These are phyloP conservation scores for Puccinia novopanici DNA, from an alignment of 1,284 basidiomycete species.

Conservation along the genomic window DNA sequence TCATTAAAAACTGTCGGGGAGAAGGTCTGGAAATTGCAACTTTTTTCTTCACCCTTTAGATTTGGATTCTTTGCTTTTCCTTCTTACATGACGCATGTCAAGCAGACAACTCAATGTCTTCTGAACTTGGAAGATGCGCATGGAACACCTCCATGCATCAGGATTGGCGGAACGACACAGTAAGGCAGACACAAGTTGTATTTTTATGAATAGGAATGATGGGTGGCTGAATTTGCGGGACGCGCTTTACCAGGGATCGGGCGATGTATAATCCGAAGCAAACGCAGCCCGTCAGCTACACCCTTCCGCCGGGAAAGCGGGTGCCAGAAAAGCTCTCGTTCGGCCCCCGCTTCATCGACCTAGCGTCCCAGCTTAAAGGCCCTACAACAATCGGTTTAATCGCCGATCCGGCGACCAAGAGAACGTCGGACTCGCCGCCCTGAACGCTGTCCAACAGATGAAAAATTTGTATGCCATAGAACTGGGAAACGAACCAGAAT, in stretches of 20 bases:
- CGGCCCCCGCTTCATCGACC: constrained; percentile 10
- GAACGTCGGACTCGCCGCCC: background rate
- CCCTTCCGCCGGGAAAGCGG: background rate
- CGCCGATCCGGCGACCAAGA: constrained; percentile 4
- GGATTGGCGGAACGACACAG: constrained; percentile 38
- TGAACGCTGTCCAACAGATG: background rate
- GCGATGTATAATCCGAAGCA: constrained; percentile 15
- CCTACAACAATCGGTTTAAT: constrained; percentile 18
- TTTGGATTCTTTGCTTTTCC: constrained; percentile 37
- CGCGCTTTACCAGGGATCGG: background rate
- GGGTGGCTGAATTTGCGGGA: background rate
- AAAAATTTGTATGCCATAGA: constrained; percentile 61
- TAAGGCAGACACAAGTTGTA: background rate
- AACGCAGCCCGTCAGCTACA: background rate
- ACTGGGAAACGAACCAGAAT: constrained; percentile 63
- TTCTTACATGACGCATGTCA: constrained; percentile 10
- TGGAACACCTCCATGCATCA: background rate
- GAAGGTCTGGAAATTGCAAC: too few relatives aligned
- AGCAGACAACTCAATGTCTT: constrained; percentile 18
- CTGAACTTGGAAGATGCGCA: constrained; percentile 14
- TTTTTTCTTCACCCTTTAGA: background rate
- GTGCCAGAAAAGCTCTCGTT: constrained; percentile 14
- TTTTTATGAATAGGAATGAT: background rate
- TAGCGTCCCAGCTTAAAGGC: constrained; percentile 5
- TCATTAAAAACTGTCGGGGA: too few relatives aligned